phyloP scores from a whole-genome alignment of 2,329 filamentous ascomycete species.

The Periglandula ipomoeae region DNA sequence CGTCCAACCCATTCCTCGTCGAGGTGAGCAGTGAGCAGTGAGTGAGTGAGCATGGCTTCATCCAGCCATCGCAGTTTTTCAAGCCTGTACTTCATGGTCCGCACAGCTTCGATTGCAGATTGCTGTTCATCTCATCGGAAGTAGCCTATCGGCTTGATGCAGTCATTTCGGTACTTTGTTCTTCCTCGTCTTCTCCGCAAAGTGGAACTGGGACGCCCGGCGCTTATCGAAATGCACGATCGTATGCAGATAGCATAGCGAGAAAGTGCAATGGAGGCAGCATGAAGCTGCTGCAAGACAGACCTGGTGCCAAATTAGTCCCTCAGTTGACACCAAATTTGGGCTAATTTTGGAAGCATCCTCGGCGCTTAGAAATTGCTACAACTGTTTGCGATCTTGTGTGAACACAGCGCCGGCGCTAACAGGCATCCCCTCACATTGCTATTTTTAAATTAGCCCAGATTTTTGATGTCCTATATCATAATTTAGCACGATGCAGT shows the following conservation, averaged over 20 bases:
- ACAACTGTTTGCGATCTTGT: neutral
- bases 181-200: neutral
- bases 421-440: neutral
- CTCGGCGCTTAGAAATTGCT: slow-evolving; percentile 11
- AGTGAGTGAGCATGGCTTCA: too few species aligned
- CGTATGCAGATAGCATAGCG: neutral
- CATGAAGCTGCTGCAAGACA: neutral
- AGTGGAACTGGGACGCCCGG: neutral
- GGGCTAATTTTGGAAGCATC: slow-evolving; percentile 13
- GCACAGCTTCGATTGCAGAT: neutral
- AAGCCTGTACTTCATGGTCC: neutral
- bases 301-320: slow-evolving; percentile 8
- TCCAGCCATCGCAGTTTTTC: too few species aligned
- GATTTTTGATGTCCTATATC: slow-evolving; percentile 10
- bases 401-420: neutral
- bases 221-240: slow-evolving; percentile 4
- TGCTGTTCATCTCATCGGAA: neutral
- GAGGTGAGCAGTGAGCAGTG: too few species aligned
- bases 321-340: slow-evolving; percentile 5
- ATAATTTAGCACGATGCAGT: slow-evolving; percentile 7
- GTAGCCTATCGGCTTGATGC: neutral
- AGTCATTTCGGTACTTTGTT: neutral
- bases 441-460: slow-evolving; percentile 29
- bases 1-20: too few species aligned
- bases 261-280: too few species aligned